Base-by-base conservation (phyloP, 2,329 filamentous ascomycete genomes). In the Thelonectria rubi region DNA sequence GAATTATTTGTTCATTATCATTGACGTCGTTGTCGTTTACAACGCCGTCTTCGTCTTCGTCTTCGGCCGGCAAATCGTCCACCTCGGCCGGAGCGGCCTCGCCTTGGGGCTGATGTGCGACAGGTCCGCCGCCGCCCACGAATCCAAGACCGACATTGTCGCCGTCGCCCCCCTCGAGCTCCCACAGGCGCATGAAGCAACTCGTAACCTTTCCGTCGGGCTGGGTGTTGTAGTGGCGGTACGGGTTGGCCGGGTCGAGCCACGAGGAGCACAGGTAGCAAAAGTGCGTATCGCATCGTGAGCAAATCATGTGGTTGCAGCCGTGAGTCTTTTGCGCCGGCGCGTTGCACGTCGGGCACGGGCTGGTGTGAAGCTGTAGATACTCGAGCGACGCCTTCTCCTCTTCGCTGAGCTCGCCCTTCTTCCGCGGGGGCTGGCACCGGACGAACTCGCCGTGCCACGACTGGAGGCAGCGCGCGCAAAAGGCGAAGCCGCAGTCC, bases 291-390 rank as follows among this genome's bases (percentile, higher is more conserved):
- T 90, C 84, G 80, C 95, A 99, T 65, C 92, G 89, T 75, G 90
- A 92, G 78, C 94, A 97, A 51, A 90, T 91, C 93, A 98, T 98
- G 77, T 97, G 94, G 77, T 97, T 97, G 82, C 95, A 99, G 40
- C 95, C 95, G 73, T 92, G 88, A 1, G 91, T 92, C 81, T 99
- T 99, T 75, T 97, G 92, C 20, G 90, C 90, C 0, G 92, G 92
- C 1, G 91, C 89, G 30, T 84, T 87, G 78, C 95, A 99, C 4
- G 93, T 94, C 11, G 95, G 94, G 73, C 95, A 99, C 1, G 91
- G 88, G 11, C 93, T 93, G 0, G 94, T 96, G 78, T 97, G 89
- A 64, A 87, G 79, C 50, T 86, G 83, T 69, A 99, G 83, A 74
- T 97, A 99, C 60, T 95, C 91, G 65, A 95, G 83, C 2, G 92